phyloP scores from a whole-genome alignment of 1,284 basidiomycete species.

The Stereum hirsutum region DNA sequence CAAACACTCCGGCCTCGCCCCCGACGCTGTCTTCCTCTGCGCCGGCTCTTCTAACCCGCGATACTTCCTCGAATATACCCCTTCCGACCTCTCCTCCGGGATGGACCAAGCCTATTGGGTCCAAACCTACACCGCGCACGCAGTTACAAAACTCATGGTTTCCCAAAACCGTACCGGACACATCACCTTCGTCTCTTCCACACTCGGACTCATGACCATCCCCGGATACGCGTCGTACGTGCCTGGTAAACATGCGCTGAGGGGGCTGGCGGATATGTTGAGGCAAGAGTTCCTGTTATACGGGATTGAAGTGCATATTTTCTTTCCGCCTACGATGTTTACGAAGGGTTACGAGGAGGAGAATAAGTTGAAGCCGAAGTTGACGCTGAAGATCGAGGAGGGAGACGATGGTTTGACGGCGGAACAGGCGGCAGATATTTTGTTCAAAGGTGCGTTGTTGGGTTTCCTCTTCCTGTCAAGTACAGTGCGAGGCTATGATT shows the following conservation, averaged over 20 bases:
- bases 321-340: slow-evolving; percentile 82
- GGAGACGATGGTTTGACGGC: slow-evolving; percentile 60
- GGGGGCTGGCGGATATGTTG: slow-evolving; percentile 82
- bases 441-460: slow-evolving; percentile 63
- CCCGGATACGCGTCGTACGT: slow-evolving; percentile 83
- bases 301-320: slow-evolving; percentile 76
- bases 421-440: slow-evolving; percentile 51
- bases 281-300: slow-evolving; percentile 80
- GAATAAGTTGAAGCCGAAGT: slow-evolving; percentile 72
- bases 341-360: slow-evolving; percentile 79
- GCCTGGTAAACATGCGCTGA: slow-evolving; percentile 76
- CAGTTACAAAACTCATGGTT: slow-evolving; percentile 63
- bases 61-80: slow-evolving; percentile 65
- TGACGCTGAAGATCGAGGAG: slow-evolving; percentile 80
- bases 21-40: slow-evolving; percentile 73
- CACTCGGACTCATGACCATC: slow-evolving; percentile 76
- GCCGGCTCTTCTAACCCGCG: slow-evolving; percentile 64
- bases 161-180: slow-evolving; percentile 47
- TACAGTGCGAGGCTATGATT: background rate
- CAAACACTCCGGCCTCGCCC: slow-evolving; percentile 40
- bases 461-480: no score
- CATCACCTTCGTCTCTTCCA: slow-evolving; percentile 78
- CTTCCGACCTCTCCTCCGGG: slow-evolving; percentile 48
- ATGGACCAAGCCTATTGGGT: slow-evolving; percentile 64
- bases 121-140: slow-evolving; percentile 70